Evolutionary conservation across 345 rosid species (phyloP).

Genomic region (Streptanthus diversifolius): DNA sequence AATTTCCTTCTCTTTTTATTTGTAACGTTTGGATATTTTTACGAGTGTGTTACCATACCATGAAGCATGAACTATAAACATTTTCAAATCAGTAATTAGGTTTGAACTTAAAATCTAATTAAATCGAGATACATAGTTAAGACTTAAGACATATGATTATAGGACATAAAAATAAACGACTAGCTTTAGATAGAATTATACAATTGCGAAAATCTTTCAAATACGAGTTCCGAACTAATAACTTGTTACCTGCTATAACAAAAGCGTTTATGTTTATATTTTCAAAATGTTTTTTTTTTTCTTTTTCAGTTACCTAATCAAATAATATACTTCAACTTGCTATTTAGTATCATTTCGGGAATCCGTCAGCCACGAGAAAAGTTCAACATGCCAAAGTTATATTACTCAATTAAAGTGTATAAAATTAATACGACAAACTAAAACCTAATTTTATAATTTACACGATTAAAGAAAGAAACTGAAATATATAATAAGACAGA

Average conservation of each 20-base stretch:
- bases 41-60: conserved; percentile 1
- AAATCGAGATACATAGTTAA: neutral
- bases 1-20: neutral
- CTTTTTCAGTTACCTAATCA: neutral
- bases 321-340: conserved; percentile 20
- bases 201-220: neutral
- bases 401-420: conserved; percentile 8
- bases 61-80: neutral
- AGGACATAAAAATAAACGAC: neutral
- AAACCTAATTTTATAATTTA: conserved; percentile 20
- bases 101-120: neutral
- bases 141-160: neutral
- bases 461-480: conserved; percentile 17
- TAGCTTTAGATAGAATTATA: neutral
- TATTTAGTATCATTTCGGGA: conserved; percentile 8
- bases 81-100: neutral
- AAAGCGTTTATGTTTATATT: neutral
- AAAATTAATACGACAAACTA: conserved; percentile 12
- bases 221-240: neutral
- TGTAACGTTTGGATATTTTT: neutral
- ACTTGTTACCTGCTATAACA: neutral
- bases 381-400: conserved; percentile 2
- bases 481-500: conserved; percentile 1
- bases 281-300: neutral
- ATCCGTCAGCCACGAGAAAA: conserved; percentile 24